Evolutionary conservation across 768 basidiomycete genomes (phyloP).

Genomic region (Boletus eberwhitei): DNA sequence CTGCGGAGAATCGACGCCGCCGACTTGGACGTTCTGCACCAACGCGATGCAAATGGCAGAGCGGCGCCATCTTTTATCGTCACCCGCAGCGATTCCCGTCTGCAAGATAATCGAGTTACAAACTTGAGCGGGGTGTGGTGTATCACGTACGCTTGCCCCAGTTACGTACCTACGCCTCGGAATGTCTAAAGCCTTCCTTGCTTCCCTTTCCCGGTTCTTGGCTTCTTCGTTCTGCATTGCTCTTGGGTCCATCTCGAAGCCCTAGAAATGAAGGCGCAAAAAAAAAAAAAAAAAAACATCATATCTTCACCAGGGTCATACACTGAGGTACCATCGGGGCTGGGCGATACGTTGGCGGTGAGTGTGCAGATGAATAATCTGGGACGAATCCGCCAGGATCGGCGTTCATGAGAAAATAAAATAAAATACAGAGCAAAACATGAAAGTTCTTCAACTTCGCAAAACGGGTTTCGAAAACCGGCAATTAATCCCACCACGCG

Average conservation of each 20-base stretch:
- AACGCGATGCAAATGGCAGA: not conserved
- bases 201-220: slow-evolving; percentile 2
- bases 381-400: slow-evolving; percentile 14
- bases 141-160: slow-evolving; percentile 12
- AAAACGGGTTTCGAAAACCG: slow-evolving; percentile 1
- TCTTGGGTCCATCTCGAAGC: not conserved
- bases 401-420: slow-evolving; percentile 5
- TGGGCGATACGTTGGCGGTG: not conserved
- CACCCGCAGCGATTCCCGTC: slow-evolving; percentile 9
- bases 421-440: not conserved
- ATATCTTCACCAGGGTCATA: not conserved
- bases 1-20: slow-evolving; percentile 13
- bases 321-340: not conserved
- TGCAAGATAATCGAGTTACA: not conserved
- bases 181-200: slow-evolving; percentile 4
- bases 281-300: not conserved
- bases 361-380: not conserved
- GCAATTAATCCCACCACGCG: slow-evolving; percentile 12
- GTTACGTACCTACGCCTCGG: slow-evolving; percentile 13
- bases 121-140: not conserved
- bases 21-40: not conserved
- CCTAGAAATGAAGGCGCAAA: not conserved
- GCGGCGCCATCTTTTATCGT: not conserved
- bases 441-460: slow-evolving; percentile 13
- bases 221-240: not conserved